These are phyloP conservation scores for Rutstroemia sp. DNA, from an alignment of 2,329 filamentous ascomycete genomes.

Conservation along the genomic window DNA sequence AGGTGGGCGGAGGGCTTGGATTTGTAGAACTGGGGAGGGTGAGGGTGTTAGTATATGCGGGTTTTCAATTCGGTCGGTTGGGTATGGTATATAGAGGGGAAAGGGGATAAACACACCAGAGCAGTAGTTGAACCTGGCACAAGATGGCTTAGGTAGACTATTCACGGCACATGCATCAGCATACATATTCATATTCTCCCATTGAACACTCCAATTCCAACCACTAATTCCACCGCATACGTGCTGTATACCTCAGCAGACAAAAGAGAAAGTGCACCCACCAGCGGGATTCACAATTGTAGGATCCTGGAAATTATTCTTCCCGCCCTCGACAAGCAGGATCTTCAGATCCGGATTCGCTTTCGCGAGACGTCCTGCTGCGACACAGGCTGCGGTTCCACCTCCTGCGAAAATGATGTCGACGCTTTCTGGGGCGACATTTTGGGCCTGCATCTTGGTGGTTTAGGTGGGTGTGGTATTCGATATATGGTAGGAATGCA, in stretches of 20 bases:
- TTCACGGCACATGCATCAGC: not conserved
- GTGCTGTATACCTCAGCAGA: no score
- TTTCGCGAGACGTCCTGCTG: slow-evolving; percentile 43
- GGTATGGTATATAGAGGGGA: not conserved
- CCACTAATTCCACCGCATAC: no score
- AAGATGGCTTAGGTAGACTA: slow-evolving; percentile 40
- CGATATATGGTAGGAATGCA: not conserved
- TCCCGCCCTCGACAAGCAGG: slow-evolving; percentile 46
- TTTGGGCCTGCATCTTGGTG: slow-evolving; percentile 24
- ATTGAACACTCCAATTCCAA: no score
- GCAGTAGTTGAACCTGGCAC: slow-evolving; percentile 41
- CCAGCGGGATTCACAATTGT: slow-evolving; percentile 41
- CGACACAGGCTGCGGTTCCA: slow-evolving; percentile 41
- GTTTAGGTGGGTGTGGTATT: no score
- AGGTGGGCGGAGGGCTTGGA: slow-evolving; percentile 39
- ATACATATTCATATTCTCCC: slow-evolving; percentile 14
- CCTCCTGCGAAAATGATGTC: slow-evolving; percentile 46
- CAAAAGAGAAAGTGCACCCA: no score
- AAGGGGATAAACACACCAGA: slow-evolving; percentile 17
- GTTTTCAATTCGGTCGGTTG: no score
- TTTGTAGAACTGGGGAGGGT: slow-evolving; percentile 47
- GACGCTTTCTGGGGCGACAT: slow-evolving; percentile 32
- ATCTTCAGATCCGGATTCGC: slow-evolving; percentile 42
- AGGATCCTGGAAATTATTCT: slow-evolving; percentile 44
- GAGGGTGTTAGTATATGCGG: no score